Conservation (phyloP, 1,139 yeast genomes). For the Waltiozyma solani region DNA sequence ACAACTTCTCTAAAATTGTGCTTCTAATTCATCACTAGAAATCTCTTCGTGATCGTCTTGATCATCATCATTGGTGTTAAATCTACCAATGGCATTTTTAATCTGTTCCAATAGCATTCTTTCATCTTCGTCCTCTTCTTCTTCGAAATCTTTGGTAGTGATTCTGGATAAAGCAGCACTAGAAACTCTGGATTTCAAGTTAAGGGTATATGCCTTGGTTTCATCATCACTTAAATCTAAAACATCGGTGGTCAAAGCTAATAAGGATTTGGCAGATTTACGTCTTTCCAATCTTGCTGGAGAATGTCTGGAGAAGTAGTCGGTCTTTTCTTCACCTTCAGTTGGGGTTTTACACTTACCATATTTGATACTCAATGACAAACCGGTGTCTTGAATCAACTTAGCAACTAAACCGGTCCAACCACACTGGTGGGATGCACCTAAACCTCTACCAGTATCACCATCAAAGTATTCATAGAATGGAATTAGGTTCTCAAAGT, state of each 20-base stretch:
- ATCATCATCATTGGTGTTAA: conserved; percentile 28
- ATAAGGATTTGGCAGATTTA: conserved; percentile 60
- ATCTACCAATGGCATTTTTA: conserved; percentile 41
- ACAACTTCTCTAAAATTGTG: conserved; percentile 26
- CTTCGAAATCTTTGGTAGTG: conserved; percentile 20
- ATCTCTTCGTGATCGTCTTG: conserved; percentile 25
- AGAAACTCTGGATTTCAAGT: conserved; percentile 13
- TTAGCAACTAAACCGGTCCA: conserved; percentile 96
- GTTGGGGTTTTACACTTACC: conserved; percentile 27
- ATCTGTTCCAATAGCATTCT: conserved; percentile 38
- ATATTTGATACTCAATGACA: conserved; percentile 36
- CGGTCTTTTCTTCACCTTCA: conserved; percentile 21
- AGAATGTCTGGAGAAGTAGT: conserved; percentile 15
- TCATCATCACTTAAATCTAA: conserved; percentile 62
- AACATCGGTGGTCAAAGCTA: conserved; percentile 56
- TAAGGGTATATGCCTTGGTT: conserved; percentile 16
- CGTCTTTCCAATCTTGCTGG: conserved; percentile 49
- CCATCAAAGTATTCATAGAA: conserved; percentile 93
- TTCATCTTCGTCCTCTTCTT: conserved; percentile 23
- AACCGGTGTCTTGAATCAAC: conserved; percentile 88
- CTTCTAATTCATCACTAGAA: conserved; percentile 51
- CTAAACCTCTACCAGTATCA: conserved; percentile 91
- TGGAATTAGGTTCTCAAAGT: conserved; percentile 69
- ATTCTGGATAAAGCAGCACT: conserved; percentile 25
- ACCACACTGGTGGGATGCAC: conserved; percentile 94